A percentile compares a stretch with the other conserved stretches of the same genome.
Evolutionary conservation across 2,329 filamentous ascomycete species (phyloP).

Genomic region (Xylariaceae sp.): DNA sequence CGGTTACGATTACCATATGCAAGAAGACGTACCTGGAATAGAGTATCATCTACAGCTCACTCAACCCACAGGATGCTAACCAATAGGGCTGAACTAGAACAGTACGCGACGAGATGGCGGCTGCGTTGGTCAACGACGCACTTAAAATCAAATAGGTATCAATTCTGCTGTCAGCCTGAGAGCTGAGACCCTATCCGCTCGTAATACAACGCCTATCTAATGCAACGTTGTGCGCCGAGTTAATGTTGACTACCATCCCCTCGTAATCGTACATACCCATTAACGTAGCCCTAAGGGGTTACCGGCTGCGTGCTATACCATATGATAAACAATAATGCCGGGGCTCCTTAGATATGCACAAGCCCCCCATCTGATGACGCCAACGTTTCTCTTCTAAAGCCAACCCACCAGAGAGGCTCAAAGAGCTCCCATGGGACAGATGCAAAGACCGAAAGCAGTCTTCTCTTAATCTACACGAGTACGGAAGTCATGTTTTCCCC

Average conservation of each 20-base stretch:
- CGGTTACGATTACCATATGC: too few species aligned
- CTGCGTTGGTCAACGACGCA: too few species aligned
- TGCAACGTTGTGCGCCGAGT: constrained; percentile 27
- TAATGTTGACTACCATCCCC: constrained; percentile 7
- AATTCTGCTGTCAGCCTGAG: constrained; percentile 1
- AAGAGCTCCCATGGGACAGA: not conserved
- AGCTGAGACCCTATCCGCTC: not conserved
- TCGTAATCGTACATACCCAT: constrained; percentile 22
- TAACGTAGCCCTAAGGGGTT: constrained; percentile 10
- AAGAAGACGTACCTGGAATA: too few species aligned
- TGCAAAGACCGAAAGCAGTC: not conserved
- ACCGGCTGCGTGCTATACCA: not conserved
- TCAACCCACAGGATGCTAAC: too few species aligned
- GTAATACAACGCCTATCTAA: constrained; percentile 38
- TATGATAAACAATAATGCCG: constrained; percentile 16
- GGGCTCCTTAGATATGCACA: constrained; percentile 15
- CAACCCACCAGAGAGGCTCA: not conserved
- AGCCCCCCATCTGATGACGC: not conserved
- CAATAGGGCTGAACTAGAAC: too few species aligned
- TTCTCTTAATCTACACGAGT: not conserved
- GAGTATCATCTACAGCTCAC: too few species aligned
- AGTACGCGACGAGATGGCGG: too few species aligned
- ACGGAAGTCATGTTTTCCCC: not conserved
- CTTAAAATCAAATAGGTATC: constrained; percentile 17
- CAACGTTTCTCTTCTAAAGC: not conserved